Evolutionary conservation across 2,329 filamentous ascomycete genomes (phyloP), one percentile per base, ranked within the genome.

Genomic region (Scleromitrula shiraiana): DNA sequence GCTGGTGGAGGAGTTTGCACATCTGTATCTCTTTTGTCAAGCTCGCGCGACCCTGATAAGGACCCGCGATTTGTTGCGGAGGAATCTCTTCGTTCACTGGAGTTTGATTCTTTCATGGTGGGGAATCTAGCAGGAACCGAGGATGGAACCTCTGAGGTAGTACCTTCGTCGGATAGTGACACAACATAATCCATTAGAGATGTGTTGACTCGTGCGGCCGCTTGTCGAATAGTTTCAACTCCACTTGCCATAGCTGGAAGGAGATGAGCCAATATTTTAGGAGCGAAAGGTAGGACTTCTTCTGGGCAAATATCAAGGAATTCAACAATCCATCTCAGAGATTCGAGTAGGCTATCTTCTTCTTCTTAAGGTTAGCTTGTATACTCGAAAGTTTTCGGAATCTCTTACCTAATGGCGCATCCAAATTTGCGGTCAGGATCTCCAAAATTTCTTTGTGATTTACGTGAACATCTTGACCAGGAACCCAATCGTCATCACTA

Each of bases 251-350:
- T 88, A 23, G 90, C 89, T 14, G 93, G 94, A 23, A 98, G 76
- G 48, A 98, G 85, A 61, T 96, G 88, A 1, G 89, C 88, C 36
- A 98, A 71, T 24, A 98, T 83, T 57, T 88, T 87, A 19, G 94
- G 94, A 0, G 95, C 93, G 65, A 97, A 97, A 4, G 87, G 86
- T 35, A 98, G 75, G 4, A 98, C 94, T 61, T 98, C 93, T 63
- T 96, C 93, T 0, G 93, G 91, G 59, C 90, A 96, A 38, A 98
- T 97, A 54, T 97, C 90, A 57, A 98, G 85, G 64, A 98, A 96
- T 51, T 85, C 86, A 56, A 96, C 89, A 55, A 98, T 89, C 93
- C 93, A 98, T 53, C 88, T 80, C 23, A 98, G 73, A 3, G 90
- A 89, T 45, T 95, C 94, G 32, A 96, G 75, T 37, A 96, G 78